A percentile compares a stretch with the other conserved stretches of the same genome.
These are phyloP conservation scores for Aureobasidium sp. DNA, from an alignment of 2,329 filamentous ascomycete genomes.

Conservation along the genomic window DNA sequence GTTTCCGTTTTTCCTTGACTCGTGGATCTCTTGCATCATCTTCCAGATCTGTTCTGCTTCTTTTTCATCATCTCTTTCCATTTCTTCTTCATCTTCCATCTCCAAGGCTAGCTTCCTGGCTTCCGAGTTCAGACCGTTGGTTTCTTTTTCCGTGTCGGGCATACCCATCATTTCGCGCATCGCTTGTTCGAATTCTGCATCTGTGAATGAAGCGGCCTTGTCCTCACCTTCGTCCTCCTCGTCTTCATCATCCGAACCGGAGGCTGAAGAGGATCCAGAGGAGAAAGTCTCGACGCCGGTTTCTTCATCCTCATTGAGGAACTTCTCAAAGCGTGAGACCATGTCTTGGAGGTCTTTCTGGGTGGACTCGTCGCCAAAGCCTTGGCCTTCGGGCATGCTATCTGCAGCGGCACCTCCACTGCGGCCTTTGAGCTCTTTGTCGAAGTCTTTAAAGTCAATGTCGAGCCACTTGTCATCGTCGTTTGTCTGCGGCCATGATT, in stretches of 20 bases:
- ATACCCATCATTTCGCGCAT: conserved; percentile 89
- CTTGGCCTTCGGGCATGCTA: conserved; percentile 20
- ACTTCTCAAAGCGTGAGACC: conserved; percentile 86
- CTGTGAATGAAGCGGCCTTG: conserved; percentile 70
- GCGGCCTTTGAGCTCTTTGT: conserved; percentile 61
- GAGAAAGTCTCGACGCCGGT: conserved; percentile 61
- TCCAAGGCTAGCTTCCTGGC: conserved; percentile 28
- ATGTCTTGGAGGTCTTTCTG: conserved; percentile 80
- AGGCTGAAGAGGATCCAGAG: conserved; percentile 25
- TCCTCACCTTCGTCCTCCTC: conserved; percentile 49
- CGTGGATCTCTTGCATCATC: conserved; percentile 66
- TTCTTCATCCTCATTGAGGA: conserved; percentile 66
- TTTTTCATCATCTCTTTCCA: conserved; percentile 43
- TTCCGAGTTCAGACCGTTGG: conserved; percentile 26
- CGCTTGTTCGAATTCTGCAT: conserved; percentile 74
- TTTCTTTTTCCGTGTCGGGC: conserved; percentile 34
- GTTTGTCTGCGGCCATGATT: conserved; percentile 57
- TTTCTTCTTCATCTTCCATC: conserved; percentile 35
- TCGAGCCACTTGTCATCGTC: conserved; percentile 89
- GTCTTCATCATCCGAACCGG: conserved; percentile 24
- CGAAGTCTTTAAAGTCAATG: conserved; percentile 83
- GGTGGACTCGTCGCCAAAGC: conserved; percentile 55
- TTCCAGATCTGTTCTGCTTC: conserved; percentile 57
- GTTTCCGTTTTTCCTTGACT: conserved; percentile 28
- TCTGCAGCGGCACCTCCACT: conserved; percentile 21